Percentiles rank a stretch among this genome's conserved stretches.
phyloP scores from a whole-genome alignment of 1,284 basidiomycete genomes.

The Ustilago hordei region DNA sequence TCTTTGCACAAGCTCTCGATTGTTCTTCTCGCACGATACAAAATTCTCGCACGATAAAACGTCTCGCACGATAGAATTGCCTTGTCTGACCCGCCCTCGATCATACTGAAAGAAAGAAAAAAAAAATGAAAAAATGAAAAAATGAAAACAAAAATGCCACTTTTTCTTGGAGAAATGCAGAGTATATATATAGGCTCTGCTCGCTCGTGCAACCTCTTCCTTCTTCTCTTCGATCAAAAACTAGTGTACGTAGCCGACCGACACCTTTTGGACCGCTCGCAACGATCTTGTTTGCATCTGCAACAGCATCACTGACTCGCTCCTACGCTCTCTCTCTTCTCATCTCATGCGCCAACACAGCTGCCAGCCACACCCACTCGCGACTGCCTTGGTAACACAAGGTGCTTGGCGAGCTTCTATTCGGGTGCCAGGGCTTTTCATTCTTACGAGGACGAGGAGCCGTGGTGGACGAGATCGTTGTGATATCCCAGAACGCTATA shows the following conservation, averaged over 20 bases:
- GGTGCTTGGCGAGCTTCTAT: conserved; percentile 47
- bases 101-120: conserved; percentile 4
- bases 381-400: conserved; percentile 42
- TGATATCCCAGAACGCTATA: conserved; percentile 59
- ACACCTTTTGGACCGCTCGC: background rate
- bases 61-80: too few species aligned
- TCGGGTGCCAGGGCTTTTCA: conserved; percentile 50
- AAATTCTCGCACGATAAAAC: background rate
- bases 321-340: background rate
- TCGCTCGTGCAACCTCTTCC: conserved; percentile 4
- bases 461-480: conserved; percentile 59
- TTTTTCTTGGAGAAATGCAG: background rate
- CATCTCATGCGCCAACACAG: conserved; percentile 24
- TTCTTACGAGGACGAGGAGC: conserved; percentile 15
- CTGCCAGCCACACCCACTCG: conserved; percentile 66
- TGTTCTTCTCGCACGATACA: conserved; percentile 32
- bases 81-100: background rate
- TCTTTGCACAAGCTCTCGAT: background rate
- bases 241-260: conserved; percentile 59
- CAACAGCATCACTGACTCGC: conserved; percentile 5
- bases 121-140: too few species aligned
- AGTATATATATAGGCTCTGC: conserved; percentile 20
- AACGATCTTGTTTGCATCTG: background rate
- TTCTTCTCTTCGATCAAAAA: conserved; percentile 62
- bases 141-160: conserved; percentile 9